Base-by-base conservation (phyloP, 306 rosid species). In the Sicyos edulis region DNA sequence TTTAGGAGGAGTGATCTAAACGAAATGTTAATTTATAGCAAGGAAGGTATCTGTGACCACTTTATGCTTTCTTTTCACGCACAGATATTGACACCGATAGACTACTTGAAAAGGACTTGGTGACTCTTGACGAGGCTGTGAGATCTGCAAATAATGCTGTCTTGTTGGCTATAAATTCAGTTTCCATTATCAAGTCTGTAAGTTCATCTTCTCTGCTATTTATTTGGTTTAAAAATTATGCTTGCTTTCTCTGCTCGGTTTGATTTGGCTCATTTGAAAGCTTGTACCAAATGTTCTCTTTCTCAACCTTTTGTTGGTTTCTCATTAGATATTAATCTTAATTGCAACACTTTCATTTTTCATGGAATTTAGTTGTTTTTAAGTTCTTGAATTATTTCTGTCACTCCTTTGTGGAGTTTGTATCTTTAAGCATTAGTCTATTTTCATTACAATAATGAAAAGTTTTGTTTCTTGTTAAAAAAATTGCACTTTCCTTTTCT, bases 111-210 rank as follows among this genome's bases (percentile, higher is more conserved):
- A 93, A 87, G 80, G 97, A 93, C 84, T 77, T 93, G 83, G 85
- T 90, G 76, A 93, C 98, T 77, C 86, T 93, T 64, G 97, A 93
- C 61, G 98, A 93, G 83, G 97, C 97, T 76, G 81, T 93, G 81
- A 93, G 82, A 83, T 88, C 89, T 75, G 89, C 98, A 56, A 93
- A 93, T 82, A 86, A 83, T 84, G 98, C 95, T 72, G 98, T 90
- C 74, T 81, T 88, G 76, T 74, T 88, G 79, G 96, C 98, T 61
- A 78, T 87, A 75, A 81, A 87, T 85, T 88, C 95, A 75, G 72
- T 93, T 72, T 87, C 86, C 69, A 80, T 80, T 80, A 80, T 93
- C 42, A 82, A 80, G 80, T 87, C 93, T 70, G 98, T 93, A 83
- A 87, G 96, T 83, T 40, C 45, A 59, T 66, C 24, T 73, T 80